phyloP scores from a whole-genome alignment of 2,329 filamentous ascomycete species.

The Sclerotinia nivalis region DNA sequence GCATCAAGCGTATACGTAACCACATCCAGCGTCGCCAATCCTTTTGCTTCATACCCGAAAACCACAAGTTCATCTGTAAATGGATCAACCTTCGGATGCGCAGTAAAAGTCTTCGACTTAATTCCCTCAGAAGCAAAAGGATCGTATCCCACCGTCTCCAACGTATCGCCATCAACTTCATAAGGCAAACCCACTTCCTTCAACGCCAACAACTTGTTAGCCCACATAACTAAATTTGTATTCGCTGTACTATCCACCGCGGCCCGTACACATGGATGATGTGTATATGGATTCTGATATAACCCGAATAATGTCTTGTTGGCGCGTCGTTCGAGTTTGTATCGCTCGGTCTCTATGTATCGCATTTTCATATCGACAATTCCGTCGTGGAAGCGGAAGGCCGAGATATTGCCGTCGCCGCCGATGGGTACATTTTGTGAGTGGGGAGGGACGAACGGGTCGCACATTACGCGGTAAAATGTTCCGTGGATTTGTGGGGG shows the following conservation, averaged over 20 bases:
- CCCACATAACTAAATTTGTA: conserved; percentile 59
- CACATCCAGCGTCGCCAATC: conserved; percentile 48
- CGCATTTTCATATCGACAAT: conserved; percentile 39
- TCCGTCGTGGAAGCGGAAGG: conserved; percentile 41
- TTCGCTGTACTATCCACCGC: conserved; percentile 42
- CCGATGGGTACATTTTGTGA: conserved; percentile 50
- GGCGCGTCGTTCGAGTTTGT: conserved; percentile 32
- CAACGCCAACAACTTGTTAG: conserved; percentile 53
- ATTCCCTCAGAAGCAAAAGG: conserved; percentile 51
- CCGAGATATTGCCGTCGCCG: conserved; percentile 39
- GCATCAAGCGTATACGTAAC: conserved; percentile 48
- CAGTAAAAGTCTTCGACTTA: conserved; percentile 49
- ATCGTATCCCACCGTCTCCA: conserved; percentile 50
- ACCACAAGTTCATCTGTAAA: conserved; percentile 53
- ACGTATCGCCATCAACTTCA: conserved; percentile 49
- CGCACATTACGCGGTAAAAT: conserved; percentile 47
- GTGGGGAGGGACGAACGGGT: conserved; percentile 52
- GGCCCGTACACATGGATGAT: conserved; percentile 1
- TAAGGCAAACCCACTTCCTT: conserved; percentile 56
- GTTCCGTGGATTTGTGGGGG: conserved; percentile 47
- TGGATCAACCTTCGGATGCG: conserved; percentile 54
- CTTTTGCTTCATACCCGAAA: conserved; percentile 52
- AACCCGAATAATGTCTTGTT: conserved; percentile 37
- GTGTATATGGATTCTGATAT: conserved; percentile 12
- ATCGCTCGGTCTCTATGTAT: conserved; percentile 40